Base-by-base conservation (phyloP, 2,329 filamentous ascomycete species). In the Nakataea oryzae region DNA sequence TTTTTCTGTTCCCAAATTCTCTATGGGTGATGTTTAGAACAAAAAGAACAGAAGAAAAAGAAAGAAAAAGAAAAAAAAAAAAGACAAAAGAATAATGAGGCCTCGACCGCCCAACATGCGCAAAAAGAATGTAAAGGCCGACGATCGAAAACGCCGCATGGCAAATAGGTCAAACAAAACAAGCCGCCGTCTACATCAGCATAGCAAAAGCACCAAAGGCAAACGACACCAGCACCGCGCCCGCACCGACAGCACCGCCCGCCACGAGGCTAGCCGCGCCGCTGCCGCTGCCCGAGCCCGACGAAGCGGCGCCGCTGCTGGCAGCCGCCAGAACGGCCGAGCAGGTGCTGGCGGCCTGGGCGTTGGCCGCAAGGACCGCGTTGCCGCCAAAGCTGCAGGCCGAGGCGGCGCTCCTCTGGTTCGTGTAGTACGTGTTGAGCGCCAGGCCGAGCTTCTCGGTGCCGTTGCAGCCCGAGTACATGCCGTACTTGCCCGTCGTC, bases 391-490 rank as follows among this genome's bases (percentile, higher is more conserved):
- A 91, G 78, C 84, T 78, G 71, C 89, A 93, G 47, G 88, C 86
- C 62, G 77, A 77, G 34, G 76, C 71, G 59, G 74, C 72, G 65
- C 79, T 79, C 67, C 80, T 76, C 67, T 85, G 77, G 66, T 74
- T 74, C 65, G 77, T 70, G 78, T 87, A 88, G 79, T 91, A 91
- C 68, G 83, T 76, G 76, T 91, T 84, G 69, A 91, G 81, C 61
- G 85, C 87, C 72, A 82, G 90, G 62, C 83, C 83, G 54, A 93
- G 83, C 79, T 90, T 84, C 74, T 89, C 80, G 67, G 81, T 80
- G 68, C 82, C 71, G 67, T 80, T 79, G 79, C 89, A 93, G 84
- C 90, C 89, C 74, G 85, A 83, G 79, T 89, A 90, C 59, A 87
- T 82, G 68, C 89, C 89, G 73, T 89, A 92, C 65, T 79, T 74